phyloP scores from a whole-genome alignment of 2,329 filamentous ascomycete species.

The Colletotrichum godetiae region DNA sequence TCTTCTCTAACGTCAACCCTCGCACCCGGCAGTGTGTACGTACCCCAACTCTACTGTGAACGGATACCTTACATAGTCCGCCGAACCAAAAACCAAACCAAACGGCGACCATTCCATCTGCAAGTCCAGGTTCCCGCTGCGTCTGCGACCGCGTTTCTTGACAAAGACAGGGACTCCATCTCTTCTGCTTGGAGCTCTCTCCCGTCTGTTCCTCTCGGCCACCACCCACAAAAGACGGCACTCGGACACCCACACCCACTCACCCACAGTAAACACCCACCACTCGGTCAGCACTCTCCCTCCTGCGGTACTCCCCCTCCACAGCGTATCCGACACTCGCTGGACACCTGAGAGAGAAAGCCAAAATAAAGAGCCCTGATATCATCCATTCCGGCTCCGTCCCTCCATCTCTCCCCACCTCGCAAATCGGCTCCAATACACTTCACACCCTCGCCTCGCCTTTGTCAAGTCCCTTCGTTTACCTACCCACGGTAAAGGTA shows the following conservation, averaged over 20 bases:
- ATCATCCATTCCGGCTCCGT: slow-evolving; percentile 30
- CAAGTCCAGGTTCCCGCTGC: background rate
- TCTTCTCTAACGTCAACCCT: slow-evolving; percentile 1
- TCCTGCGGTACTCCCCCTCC: background rate
- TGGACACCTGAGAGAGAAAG: background rate
- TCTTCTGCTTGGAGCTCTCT: background rate
- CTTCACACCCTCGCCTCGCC: background rate
- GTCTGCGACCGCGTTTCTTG: background rate
- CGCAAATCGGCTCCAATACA: background rate
- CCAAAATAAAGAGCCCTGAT: background rate
- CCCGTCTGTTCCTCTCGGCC: background rate
- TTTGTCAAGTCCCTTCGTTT: background rate
- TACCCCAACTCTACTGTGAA: background rate
- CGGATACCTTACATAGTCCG: background rate
- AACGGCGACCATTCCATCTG: background rate
- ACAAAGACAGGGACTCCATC: background rate
- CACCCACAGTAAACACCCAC: background rate
- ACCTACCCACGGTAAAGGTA: too few species aligned
- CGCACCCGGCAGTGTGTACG: slow-evolving; percentile 15
- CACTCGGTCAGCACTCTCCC: background rate
- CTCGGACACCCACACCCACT: background rate
- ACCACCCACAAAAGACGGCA: background rate
- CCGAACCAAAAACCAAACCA: background rate
- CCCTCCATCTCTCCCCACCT: slow-evolving; percentile 25
- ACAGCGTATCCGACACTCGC: background rate